These are phyloP conservation scores for Diaporthe sp. DNA, from an alignment of 2,329 filamentous ascomycete species.

Conservation along the genomic window DNA sequence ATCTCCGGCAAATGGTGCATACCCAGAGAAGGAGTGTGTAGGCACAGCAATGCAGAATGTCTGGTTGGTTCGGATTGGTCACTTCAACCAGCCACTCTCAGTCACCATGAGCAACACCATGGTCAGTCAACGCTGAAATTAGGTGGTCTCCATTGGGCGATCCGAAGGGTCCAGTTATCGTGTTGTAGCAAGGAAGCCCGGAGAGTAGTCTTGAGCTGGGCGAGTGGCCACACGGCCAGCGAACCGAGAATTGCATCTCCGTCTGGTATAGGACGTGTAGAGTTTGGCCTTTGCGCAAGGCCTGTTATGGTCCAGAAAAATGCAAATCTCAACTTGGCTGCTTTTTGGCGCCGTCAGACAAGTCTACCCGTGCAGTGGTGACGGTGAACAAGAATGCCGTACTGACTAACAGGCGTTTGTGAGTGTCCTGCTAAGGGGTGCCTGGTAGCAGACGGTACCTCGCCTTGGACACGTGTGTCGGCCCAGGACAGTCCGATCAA, in stretches of 20 bases:
- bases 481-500: neutral
- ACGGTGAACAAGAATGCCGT: fast-evolving
- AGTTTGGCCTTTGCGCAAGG: neutral
- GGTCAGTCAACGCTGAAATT: neutral
- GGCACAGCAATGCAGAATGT: no score
- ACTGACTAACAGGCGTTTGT: no score
- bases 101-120: neutral
- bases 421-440: no score
- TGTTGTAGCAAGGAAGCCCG: neutral
- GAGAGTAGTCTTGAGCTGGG: no score
- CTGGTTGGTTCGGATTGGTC: no score
- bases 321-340: neutral
- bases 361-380: no score
- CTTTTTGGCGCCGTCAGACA: neutral
- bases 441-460: neutral
- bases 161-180: neutral
- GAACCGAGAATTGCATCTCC: neutral
- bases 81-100: no score
- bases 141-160: neutral
- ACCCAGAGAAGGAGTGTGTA: neutral
- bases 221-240: neutral
- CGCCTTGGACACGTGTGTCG: neutral
- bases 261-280: neutral
- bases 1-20: neutral
- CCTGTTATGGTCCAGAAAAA: neutral